Base-by-base conservation (phyloP, 2,329 filamentous ascomycete genomes). In the Neopestalotiopsis rosae region DNA sequence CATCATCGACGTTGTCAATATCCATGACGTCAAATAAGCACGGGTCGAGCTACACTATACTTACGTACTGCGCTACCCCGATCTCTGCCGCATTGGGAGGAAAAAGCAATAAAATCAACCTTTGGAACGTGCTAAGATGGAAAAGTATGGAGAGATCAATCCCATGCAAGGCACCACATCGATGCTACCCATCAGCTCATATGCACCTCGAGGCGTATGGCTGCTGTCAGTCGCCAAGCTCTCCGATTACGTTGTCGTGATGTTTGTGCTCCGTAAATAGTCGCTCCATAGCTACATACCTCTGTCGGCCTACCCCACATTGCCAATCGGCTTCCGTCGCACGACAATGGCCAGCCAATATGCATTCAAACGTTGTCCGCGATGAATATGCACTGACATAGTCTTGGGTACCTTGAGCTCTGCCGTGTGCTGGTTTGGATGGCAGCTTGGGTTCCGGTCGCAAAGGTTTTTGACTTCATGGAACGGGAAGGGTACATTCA, bases 1-100 rank as follows among this genome's bases (percentile, higher is more conserved):
- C 65, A 67, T 67, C 65, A 67, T 67, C 59, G 57, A 67, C 65
- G 32, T 20, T 56, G 34, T 45, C 24, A 56, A 61, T 28, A 67
- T 67, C 45, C 65, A 67, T 67, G 65, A 67, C 65, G 65, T 67
- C 65, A 67, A 67, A 49, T 34, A 38, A 62, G 59, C 59, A 34
- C 59, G 59, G 59, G 59, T 62, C 32, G 45, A 24, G 45, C 45
- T 52, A 52, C 45, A 20, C 24, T 49, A 49, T 7, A 49, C 42
- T 49, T 14, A 13, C 9, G 45, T 52, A 52, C 17, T 52, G 45
- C 45, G 45, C 17, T 52, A 24, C 45, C 45, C 45, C 6, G 45
- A 52, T 52, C 45, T 20, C 45, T 17, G 45, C 45, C 45, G 20
- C 17, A n/a, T 52, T 20, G 45, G 45, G 45, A 52, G n/a, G 5